Evolutionary conservation across 2,329 filamentous ascomycete genomes (phyloP).

Genomic region (Orbilia quercus): DNA sequence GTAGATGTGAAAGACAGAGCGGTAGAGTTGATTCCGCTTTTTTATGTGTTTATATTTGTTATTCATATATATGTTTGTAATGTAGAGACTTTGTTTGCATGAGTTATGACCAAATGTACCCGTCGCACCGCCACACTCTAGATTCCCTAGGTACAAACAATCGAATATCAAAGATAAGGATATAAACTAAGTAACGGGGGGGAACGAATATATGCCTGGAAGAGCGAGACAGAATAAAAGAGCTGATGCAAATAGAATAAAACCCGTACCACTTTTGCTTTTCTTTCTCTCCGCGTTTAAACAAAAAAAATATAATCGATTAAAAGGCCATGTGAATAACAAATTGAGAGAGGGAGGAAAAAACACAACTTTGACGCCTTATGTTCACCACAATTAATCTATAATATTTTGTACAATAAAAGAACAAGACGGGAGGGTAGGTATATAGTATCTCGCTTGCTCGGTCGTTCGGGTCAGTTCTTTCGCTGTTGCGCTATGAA

Average conservation of each 20-base stretch:
- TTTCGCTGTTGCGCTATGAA: not conserved
- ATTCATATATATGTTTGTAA: no score
- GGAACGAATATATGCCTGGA: not conserved
- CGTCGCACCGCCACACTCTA: no score
- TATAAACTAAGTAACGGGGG: not conserved
- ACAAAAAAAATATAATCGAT: slow-evolving; percentile 18
- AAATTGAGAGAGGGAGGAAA: slow-evolving; percentile 8
- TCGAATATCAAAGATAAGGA: no score
- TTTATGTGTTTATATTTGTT: no score
- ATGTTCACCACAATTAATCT: slow-evolving; percentile 40
- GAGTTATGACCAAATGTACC: no score
- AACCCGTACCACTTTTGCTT: slow-evolving; percentile 41
- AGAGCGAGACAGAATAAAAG: no score
- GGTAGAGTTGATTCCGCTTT: no score
- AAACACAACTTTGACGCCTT: slow-evolving; percentile 34
- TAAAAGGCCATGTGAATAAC: slow-evolving; percentile 18
- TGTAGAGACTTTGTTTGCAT: no score
- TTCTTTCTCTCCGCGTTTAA: no score
- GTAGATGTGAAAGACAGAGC: not conserved
- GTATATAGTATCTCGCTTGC: slow-evolving; percentile 13
- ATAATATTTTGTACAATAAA: slow-evolving; percentile 48
- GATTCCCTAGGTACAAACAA: no score
- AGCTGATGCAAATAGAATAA: slow-evolving; percentile 2
- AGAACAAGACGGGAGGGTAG: not conserved
- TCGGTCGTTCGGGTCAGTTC: not conserved